Conservation (phyloP, 306 rosid species). For the Rubus parviflorus region DNA sequence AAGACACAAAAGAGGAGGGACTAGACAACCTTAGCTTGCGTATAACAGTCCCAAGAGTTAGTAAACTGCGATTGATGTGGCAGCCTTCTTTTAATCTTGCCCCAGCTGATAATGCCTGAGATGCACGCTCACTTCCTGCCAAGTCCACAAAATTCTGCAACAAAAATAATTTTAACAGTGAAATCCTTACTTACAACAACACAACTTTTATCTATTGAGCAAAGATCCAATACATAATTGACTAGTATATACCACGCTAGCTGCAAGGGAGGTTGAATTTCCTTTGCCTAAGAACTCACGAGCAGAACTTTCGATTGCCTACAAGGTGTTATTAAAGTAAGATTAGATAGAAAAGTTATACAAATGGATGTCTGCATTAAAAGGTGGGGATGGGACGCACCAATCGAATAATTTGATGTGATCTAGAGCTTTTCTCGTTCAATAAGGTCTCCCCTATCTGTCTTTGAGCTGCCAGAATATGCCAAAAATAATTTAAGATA, state of each 20-base stretch:
- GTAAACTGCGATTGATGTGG: slow-evolving; percentile 96
- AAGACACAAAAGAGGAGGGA: slow-evolving; percentile 23
- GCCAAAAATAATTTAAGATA: slow-evolving; percentile 6
- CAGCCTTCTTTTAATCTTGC: slow-evolving; percentile 94
- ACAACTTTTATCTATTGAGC: slow-evolving; percentile 10
- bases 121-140: slow-evolving; percentile 99
- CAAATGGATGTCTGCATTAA: slow-evolving; percentile 9
- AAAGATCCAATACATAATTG: slow-evolving; percentile 15
- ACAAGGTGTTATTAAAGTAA: slow-evolving; percentile 32
- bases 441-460: slow-evolving; percentile 92
- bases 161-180: slow-evolving; percentile 21
- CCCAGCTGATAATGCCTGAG: slow-evolving; percentile 94
- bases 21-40: slow-evolving; percentile 88
- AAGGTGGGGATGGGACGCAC: slow-evolving; percentile 37
- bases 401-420: slow-evolving; percentile 96
- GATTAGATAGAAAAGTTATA: slow-evolving; percentile 11
- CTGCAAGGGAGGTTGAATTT: slow-evolving; percentile 83
- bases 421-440: slow-evolving; percentile 95
- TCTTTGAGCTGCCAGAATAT: slow-evolving; percentile 81
- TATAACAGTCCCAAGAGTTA: slow-evolving; percentile 89
- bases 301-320: slow-evolving; percentile 98
- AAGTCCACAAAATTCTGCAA: slow-evolving; percentile 94
- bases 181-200: not conserved
- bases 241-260: slow-evolving; percentile 74
- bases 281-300: slow-evolving; percentile 92